Evolutionary conservation across 1,284 basidiomycete species (phyloP).

Genomic region (Stygiomarasmius scandens): DNA sequence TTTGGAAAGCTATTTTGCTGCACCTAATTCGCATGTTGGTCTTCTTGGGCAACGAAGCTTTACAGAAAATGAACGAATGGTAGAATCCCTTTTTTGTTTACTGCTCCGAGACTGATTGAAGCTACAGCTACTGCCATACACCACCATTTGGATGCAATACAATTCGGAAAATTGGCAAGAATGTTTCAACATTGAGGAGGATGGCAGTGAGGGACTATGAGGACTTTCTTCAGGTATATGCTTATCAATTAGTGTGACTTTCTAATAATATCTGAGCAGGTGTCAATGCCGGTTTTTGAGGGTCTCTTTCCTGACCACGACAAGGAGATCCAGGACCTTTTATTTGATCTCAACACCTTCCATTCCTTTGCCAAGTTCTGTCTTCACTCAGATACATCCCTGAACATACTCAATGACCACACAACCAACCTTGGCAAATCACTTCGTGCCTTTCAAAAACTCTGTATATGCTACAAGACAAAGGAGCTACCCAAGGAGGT

Average conservation of each 20-base stretch:
- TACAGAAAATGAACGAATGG: conserved; percentile 15
- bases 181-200: conserved; percentile 24
- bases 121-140: conserved; percentile 7
- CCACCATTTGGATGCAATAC: conserved; percentile 22
- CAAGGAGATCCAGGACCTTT: not conserved
- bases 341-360: not conserved
- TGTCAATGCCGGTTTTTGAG: conserved; percentile 9
- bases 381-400: not conserved
- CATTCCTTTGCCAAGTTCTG: conserved; percentile 9
- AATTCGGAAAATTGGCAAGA: conserved; percentile 20
- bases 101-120: no score
- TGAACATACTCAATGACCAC: not conserved
- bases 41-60: conserved; percentile 2
- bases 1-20: conserved; percentile 24
- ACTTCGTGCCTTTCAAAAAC: conserved; percentile 7
- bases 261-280: not conserved
- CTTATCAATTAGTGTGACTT: not conserved
- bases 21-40: conserved; percentile 27
- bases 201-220: conserved; percentile 27
- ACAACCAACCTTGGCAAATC: not conserved
- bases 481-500: not conserved
- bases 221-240: conserved; percentile 22
- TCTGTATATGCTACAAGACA: not conserved
- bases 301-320: conserved; percentile 1
- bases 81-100: not conserved